These are phyloP conservation scores for Pythium myriotylum DNA, from an alignment of 352 stramenopile genomes.

Conservation along the genomic window DNA sequence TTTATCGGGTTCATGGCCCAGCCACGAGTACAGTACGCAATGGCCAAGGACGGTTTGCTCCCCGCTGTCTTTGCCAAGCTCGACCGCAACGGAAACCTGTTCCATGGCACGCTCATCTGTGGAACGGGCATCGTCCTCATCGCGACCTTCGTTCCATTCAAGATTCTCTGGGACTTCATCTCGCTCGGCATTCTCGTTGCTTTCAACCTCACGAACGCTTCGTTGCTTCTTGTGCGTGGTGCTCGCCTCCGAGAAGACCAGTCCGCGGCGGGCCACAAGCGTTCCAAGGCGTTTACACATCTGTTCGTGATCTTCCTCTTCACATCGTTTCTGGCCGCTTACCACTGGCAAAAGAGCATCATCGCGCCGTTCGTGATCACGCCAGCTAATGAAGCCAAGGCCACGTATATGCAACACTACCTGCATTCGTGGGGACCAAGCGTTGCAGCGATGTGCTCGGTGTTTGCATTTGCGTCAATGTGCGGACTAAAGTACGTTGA, in stretches of 20 bases:
- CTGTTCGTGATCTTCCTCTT: constrained; percentile 56
- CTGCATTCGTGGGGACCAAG: constrained; percentile 50
- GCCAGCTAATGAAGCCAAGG: constrained; percentile 7
- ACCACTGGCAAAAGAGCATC: constrained; percentile 77
- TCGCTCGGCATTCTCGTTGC: constrained; percentile 88
- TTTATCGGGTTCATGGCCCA: constrained; percentile 95
- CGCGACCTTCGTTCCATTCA: constrained; percentile 81
- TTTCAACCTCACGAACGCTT: constrained; percentile 91
- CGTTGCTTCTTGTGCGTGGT: constrained; percentile 69
- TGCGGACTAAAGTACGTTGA: constrained; percentile 56
- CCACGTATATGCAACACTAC: constrained; percentile 50
- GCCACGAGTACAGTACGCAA: constrained; percentile 88
- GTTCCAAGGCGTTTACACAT: constrained; percentile 31
- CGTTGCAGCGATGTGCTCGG: constrained; percentile 53
- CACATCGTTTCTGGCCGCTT: constrained; percentile 67
- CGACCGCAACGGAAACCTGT: constrained; percentile 73
- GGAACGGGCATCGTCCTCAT: constrained; percentile 56
- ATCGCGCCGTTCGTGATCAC: constrained; percentile 38
- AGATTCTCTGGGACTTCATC: constrained; percentile 90
- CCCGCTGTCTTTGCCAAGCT: constrained; percentile 82
- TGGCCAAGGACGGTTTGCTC: constrained; percentile 93
- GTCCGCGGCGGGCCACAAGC: background rate
- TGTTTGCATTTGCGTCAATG: constrained; percentile 56
- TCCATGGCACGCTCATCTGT: constrained; percentile 64
- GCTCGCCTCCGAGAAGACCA: constrained; percentile 29